Conservation (phyloP, 306 rosid species). For the Crotalaria pallida region DNA sequence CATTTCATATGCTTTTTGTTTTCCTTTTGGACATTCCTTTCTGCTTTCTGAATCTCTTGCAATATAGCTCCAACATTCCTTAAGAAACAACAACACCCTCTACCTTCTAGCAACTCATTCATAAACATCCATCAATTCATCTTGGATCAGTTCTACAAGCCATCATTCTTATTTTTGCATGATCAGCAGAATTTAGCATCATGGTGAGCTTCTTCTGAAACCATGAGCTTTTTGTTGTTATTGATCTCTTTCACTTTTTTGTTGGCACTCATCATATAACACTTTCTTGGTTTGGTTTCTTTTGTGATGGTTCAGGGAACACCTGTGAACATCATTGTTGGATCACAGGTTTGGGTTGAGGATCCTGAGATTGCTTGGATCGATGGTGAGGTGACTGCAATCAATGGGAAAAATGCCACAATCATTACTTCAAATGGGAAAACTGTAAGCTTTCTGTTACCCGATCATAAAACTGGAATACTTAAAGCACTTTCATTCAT, state of each 20-base stretch:
- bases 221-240: neutral
- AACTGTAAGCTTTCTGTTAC: slow-evolving; percentile 47
- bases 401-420: slow-evolving; percentile 49
- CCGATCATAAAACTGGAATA: slow-evolving; percentile 20
- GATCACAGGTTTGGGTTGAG: slow-evolving; percentile 84
- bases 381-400: slow-evolving; percentile 65
- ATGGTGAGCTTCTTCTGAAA: slow-evolving; percentile 49
- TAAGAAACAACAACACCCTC: neutral
- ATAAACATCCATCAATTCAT: neutral
- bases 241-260: neutral
- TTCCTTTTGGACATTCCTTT: slow-evolving; percentile 48
- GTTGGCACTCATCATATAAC: neutral
- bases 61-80: slow-evolving; percentile 20
- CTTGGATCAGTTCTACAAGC: slow-evolving; percentile 13
- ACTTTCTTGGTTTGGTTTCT: neutral
- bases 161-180: slow-evolving; percentile 33
- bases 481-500: neutral
- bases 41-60: slow-evolving; percentile 32
- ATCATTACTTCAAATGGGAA: slow-evolving; percentile 44
- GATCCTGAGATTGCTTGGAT: slow-evolving; percentile 70
- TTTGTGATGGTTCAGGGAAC: slow-evolving; percentile 56
- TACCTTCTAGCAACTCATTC: slow-evolving; percentile 16
- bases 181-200: slow-evolving; percentile 33
- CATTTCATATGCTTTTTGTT: slow-evolving; percentile 47
- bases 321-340: slow-evolving; percentile 81